These are phyloP conservation scores for Phytophthora sp. DNA, from an alignment of 352 stramenopile species.

Conservation along the genomic window DNA sequence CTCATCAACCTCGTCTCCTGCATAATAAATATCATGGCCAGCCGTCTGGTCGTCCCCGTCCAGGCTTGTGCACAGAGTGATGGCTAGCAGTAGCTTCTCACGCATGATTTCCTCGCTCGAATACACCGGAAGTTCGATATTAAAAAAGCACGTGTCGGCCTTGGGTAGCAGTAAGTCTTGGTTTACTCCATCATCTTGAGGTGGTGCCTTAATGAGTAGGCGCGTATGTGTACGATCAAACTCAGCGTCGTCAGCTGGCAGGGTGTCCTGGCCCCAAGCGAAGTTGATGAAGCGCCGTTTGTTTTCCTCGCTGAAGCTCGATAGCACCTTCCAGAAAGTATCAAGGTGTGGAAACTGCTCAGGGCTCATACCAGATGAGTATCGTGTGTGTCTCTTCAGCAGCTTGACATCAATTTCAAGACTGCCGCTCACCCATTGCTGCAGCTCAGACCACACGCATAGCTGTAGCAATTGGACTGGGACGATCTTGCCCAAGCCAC, in stretches of 20 bases:
- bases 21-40: conserved; percentile 75
- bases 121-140: conserved; percentile 83
- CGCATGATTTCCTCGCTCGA: conserved; percentile 72
- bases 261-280: conserved; percentile 81
- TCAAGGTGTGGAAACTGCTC: conserved; percentile 76
- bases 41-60: conserved; percentile 76
- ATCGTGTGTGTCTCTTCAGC: conserved; percentile 82
- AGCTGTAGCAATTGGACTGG: conserved; percentile 70
- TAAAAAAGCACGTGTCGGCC: conserved; percentile 89
- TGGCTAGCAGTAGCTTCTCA: conserved; percentile 72
- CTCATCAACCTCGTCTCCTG: conserved; percentile 63
- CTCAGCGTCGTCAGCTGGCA: conserved; percentile 79
- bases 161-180: conserved; percentile 76
- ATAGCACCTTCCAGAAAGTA: conserved; percentile 78
- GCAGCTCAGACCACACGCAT: conserved; percentile 81
- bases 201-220: conserved; percentile 72
- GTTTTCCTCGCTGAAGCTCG: conserved; percentile 70
- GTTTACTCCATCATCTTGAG: conserved; percentile 28
- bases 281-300: conserved; percentile 88
- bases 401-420: conserved; percentile 78
- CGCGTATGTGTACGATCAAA: conserved; percentile 81
- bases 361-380: conserved; percentile 77
- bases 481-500: conserved; percentile 73
- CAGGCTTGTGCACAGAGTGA: conserved; percentile 85
- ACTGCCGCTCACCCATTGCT: conserved; percentile 81